Conservation (phyloP, 2,329 filamentous ascomycete species). For the Hymenoscyphus scutula region DNA sequence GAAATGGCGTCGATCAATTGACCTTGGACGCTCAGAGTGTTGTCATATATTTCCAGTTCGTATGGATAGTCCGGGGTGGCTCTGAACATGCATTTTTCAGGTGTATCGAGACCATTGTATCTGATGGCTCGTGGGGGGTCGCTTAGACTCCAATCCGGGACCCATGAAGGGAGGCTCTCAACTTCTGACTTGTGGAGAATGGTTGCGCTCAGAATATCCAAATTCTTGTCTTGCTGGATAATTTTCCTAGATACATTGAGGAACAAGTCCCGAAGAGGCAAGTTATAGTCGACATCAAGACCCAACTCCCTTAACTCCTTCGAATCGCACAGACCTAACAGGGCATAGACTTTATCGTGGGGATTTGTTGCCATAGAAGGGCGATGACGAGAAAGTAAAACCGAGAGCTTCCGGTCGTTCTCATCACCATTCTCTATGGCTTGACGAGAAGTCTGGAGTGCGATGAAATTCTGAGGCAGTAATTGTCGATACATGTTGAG, state of each 20-base stretch:
- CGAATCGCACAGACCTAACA: neutral
- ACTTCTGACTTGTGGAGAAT: neutral
- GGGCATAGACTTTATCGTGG: neutral
- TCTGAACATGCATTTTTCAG: neutral
- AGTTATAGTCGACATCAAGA: neutral
- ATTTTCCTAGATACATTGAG: neutral
- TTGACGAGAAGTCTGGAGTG: neutral
- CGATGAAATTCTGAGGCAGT: neutral
- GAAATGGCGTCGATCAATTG: neutral
- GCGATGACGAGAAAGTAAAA: neutral
- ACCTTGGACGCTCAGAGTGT: neutral
- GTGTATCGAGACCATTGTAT: neutral
- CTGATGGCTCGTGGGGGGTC: neutral
- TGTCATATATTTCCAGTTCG: neutral
- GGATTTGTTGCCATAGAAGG: neutral
- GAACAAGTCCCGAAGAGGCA: neutral
- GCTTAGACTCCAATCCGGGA: neutral
- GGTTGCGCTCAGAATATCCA: neutral
- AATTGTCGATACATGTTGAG: neutral
- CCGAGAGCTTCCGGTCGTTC: neutral
- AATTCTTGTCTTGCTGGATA: neutral
- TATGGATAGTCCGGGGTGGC: neutral
- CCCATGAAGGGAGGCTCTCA: neutral
- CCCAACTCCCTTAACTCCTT: neutral
- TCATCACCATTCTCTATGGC: neutral